Percentiles rank a stretch among this genome's conserved stretches.
Evolutionary conservation across 768 basidiomycete species (phyloP).

Genomic region (Austroboletus festivus): DNA sequence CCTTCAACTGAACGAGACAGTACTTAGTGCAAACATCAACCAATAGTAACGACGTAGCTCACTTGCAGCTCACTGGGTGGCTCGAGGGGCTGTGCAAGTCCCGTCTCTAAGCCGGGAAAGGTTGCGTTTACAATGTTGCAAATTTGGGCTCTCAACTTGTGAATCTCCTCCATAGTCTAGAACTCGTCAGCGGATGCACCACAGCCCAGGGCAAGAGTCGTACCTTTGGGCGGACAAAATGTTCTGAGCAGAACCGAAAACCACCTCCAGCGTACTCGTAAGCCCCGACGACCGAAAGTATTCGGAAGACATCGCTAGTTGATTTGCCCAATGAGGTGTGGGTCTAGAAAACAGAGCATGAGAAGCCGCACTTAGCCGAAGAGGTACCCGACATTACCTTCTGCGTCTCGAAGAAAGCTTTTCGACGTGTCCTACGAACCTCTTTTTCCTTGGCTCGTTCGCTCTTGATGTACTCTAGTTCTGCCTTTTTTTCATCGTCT

Average conservation of each 20-base stretch:
- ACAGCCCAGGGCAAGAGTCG: conserved; percentile 4
- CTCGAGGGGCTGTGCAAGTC: conserved; percentile 58
- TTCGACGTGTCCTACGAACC: conserved; percentile 55
- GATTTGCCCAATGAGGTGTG: conserved; percentile 79
- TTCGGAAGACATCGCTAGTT: conserved; percentile 81
- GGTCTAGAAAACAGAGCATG: conserved; percentile 39
- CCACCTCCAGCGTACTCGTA: conserved; percentile 90
- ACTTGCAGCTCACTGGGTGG: conserved; percentile 84
- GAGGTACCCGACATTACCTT: conserved; percentile 43
- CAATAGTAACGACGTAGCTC: conserved; percentile 7
- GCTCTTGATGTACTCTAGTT: conserved; percentile 43
- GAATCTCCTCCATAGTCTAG: conserved; percentile 98
- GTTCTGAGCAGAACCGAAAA: conserved; percentile 75
- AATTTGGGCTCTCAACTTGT: conserved; percentile 89
- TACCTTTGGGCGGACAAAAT: conserved; percentile 91
- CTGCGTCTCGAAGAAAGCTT: conserved; percentile 80
- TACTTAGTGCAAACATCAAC: conserved; percentile 2
- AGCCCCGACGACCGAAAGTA: conserved; percentile 92
- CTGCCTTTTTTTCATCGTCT: conserved; percentile 37
- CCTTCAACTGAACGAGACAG: conserved; percentile 69
- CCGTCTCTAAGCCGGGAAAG: conserved; percentile 61
- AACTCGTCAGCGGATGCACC: conserved; percentile 1
- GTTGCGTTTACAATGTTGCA: conserved; percentile 79
- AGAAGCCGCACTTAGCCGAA: neutral
- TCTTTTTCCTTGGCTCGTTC: conserved; percentile 54